A percentile compares a stretch with the other conserved stretches of the same genome.
Evolutionary conservation across 441 rosid genomes (phyloP).

Genomic region (Jatropha multifida): DNA sequence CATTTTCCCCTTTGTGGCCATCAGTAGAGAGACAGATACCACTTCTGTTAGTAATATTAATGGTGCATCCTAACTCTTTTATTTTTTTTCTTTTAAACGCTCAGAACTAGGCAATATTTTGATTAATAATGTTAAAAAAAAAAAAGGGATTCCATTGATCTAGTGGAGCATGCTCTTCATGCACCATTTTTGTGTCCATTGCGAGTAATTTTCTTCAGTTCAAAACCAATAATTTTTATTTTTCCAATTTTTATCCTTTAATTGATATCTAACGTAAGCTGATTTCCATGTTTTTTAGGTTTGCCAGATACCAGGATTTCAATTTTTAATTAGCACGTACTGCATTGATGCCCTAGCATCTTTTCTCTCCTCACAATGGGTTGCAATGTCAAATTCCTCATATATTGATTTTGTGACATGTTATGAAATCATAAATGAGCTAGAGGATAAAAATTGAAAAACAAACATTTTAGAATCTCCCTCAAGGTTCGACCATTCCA

Average conservation of each 20-base stretch:
- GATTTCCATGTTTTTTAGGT: neutral
- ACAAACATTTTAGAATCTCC: conserved; percentile 3
- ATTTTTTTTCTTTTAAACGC: no score
- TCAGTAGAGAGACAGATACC: no score
- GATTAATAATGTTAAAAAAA: neutral
- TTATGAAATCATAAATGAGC: neutral
- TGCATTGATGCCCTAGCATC: neutral
- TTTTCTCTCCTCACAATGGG: neutral
- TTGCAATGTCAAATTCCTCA: neutral
- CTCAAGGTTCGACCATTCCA: neutral
- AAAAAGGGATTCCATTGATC: neutral
- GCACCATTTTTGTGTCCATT: neutral
- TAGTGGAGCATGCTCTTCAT: neutral
- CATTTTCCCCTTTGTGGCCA: no score
- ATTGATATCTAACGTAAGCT: neutral
- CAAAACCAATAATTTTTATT: neutral
- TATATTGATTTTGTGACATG: conserved; percentile 1
- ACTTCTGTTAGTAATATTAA: no score
- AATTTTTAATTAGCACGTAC: neutral
- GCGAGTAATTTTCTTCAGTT: neutral
- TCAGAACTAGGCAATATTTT: no score
- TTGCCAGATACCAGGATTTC: neutral
- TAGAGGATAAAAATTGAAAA: neutral
- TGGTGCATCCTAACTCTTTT: no score
- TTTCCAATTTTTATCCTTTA: neutral